Conservation (phyloP, 2,329 filamentous ascomycete genomes). For the Harringtonia aguacate region DNA sequence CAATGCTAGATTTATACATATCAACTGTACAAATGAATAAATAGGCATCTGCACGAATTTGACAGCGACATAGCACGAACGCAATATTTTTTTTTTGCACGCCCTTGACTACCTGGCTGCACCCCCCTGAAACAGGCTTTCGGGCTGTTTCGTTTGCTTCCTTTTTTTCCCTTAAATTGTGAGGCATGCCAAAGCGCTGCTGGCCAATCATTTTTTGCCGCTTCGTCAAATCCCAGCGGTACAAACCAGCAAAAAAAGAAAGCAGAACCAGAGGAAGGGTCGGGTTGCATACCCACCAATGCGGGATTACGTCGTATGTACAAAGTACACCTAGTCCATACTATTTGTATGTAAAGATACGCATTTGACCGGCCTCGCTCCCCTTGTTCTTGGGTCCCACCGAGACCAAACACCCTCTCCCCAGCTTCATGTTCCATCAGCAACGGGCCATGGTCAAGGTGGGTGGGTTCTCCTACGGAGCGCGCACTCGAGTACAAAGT, state of each 20-base stretch:
- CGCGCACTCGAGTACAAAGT: too few species aligned
- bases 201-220: slow-evolving; percentile 11
- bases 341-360: too few species aligned
- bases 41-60: too few species aligned
- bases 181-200: slow-evolving; percentile 14
- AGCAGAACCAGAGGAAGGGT: background rate
- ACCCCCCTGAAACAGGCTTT: slow-evolving; percentile 17
- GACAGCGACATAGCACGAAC: too few species aligned
- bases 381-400: background rate
- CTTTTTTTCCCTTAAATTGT: slow-evolving; percentile 4
- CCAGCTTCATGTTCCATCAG: background rate
- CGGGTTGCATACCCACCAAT: too few species aligned
- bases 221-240: too few species aligned
- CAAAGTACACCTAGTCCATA: too few species aligned
- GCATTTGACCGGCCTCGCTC: too few species aligned
- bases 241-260: background rate
- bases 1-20: too few species aligned
- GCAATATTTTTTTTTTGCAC: background rate
- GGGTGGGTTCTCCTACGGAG: too few species aligned
- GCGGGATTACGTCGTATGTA: too few species aligned
- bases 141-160: slow-evolving; percentile 11
- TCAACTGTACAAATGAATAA: too few species aligned
- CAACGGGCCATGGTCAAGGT: background rate
- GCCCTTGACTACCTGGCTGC: background rate
- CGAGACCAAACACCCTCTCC: background rate